Evolutionary conservation across 1,139 yeast species (phyloP).

Genomic region (Blastobotrys buckinghamii): DNA sequence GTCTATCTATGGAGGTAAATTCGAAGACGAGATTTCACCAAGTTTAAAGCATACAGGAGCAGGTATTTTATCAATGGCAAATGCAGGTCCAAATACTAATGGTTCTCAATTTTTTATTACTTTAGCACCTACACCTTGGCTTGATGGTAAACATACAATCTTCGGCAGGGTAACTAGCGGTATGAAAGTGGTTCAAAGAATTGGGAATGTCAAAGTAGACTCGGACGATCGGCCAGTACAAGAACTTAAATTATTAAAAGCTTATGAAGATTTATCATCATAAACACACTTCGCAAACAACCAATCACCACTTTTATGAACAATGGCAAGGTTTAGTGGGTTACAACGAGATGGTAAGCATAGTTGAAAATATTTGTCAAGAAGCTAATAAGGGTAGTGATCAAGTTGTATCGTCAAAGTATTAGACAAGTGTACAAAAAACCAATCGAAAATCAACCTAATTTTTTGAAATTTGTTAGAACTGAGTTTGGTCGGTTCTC

Average conservation of each 20-base stretch:
- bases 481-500: slow-evolving; percentile 60
- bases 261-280: slow-evolving; percentile 9
- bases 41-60: slow-evolving; percentile 47
- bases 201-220: slow-evolving; percentile 45
- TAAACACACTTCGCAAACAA: background rate
- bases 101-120: slow-evolving; percentile 50
- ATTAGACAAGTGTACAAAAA: slow-evolving; percentile 33
- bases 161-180: slow-evolving; percentile 58
- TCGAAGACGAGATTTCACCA: slow-evolving; percentile 44
- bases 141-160: slow-evolving; percentile 45
- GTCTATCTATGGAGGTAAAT: slow-evolving; percentile 26
- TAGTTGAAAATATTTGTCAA: background rate
- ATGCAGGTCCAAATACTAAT: slow-evolving; percentile 34
- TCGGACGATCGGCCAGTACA: slow-evolving; percentile 39
- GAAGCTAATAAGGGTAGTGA: slow-evolving; percentile 20
- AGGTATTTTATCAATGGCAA: slow-evolving; percentile 50
- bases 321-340: slow-evolving; percentile 25
- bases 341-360: slow-evolving; percentile 29
- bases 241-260: slow-evolving; percentile 19
- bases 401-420: slow-evolving; percentile 35
- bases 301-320: background rate
- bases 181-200: slow-evolving; percentile 45
- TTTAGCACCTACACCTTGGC: slow-evolving; percentile 41
- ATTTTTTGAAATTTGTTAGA: slow-evolving; percentile 37
- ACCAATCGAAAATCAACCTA: slow-evolving; percentile 28